Conservation (phyloP, 2,329 filamentous ascomycete species). For the Fusarium xylarioides region DNA sequence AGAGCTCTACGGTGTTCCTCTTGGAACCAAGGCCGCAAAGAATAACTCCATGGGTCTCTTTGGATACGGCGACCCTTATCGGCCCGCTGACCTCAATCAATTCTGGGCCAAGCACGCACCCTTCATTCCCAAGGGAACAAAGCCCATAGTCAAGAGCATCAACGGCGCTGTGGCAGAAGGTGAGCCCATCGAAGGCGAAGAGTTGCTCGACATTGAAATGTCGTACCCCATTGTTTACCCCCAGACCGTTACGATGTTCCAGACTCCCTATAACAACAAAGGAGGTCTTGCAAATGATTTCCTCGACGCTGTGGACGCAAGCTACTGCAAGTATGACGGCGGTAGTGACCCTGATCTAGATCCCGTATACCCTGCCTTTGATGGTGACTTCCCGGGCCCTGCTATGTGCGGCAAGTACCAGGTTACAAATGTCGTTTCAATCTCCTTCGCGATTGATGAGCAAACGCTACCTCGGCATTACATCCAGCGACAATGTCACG, state of each 20-base stretch:
- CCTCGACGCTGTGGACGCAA: not conserved
- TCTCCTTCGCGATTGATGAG: not conserved
- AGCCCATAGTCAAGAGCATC: not conserved
- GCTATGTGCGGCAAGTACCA: slow-evolving; percentile 6
- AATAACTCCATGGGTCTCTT: not conserved
- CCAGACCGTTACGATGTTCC: not conserved
- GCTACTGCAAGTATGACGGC: slow-evolving; percentile 7
- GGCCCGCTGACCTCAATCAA: not conserved
- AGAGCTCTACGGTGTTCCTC: not conserved
- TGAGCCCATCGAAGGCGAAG: not conserved
- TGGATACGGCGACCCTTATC: not conserved
- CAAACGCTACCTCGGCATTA: not conserved
- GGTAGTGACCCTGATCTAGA: not conserved
- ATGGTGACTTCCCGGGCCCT: not conserved
- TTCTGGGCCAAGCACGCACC: not conserved
- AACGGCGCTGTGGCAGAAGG: not conserved
- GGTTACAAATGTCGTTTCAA: not conserved
- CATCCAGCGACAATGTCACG: not conserved
- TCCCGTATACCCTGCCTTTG: not conserved
- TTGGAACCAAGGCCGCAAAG: not conserved
- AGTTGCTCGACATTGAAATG: not conserved
- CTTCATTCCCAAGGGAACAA: not conserved
- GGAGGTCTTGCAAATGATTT: not conserved
- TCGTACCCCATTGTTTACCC: not conserved
- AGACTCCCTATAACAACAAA: not conserved